These are phyloP conservation scores for Talaromyces adpressus DNA, from an alignment of 495 filamentous ascomycete genomes.

Conservation along the genomic window DNA sequence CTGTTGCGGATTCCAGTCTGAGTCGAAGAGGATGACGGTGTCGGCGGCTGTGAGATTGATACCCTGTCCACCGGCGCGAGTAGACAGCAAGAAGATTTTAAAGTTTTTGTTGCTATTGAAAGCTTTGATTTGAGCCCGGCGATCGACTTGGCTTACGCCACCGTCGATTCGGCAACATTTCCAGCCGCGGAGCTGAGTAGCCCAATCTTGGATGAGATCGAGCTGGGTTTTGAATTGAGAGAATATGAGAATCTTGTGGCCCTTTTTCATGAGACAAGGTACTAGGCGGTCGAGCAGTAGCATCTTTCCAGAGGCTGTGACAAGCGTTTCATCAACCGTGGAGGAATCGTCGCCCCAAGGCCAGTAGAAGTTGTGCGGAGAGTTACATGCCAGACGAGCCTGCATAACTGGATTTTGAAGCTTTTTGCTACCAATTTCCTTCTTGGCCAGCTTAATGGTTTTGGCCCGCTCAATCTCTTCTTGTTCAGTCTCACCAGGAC, in stretches of 20 bases:
- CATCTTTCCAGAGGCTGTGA: slow-evolving; percentile 91
- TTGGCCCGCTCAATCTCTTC: slow-evolving; percentile 62
- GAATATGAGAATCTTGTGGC: slow-evolving; percentile 92
- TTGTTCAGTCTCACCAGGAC: slow-evolving; percentile 36
- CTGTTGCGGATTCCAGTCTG: slow-evolving; percentile 97
- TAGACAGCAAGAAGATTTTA: slow-evolving; percentile 82
- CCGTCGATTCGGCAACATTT: slow-evolving; percentile 88
- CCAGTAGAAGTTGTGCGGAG: slow-evolving; percentile 94
- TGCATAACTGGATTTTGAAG: slow-evolving; percentile 93
- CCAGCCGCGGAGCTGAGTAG: slow-evolving; percentile 62
- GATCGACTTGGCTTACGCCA: slow-evolving; percentile 69
- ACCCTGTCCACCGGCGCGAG: slow-evolving; percentile 87
- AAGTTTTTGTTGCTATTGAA: slow-evolving; percentile 70
- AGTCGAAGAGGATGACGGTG: slow-evolving; percentile 69
- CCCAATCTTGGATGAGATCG: slow-evolving; percentile 86
- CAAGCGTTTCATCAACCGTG: slow-evolving; percentile 64
- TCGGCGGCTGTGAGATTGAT: slow-evolving; percentile 79
- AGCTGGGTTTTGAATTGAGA: slow-evolving; percentile 93
- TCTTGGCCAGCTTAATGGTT: slow-evolving; percentile 74
- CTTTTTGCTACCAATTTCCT: slow-evolving; percentile 84
- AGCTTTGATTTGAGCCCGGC: slow-evolving; percentile 72
- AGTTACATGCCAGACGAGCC: slow-evolving; percentile 85
- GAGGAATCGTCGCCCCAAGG: slow-evolving; percentile 58
- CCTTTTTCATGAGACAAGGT: slow-evolving; percentile 61
- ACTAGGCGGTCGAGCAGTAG: slow-evolving; percentile 83